Base-by-base conservation (phyloP, 2,329 filamentous ascomycete species). In the Claviceps paspali region DNA sequence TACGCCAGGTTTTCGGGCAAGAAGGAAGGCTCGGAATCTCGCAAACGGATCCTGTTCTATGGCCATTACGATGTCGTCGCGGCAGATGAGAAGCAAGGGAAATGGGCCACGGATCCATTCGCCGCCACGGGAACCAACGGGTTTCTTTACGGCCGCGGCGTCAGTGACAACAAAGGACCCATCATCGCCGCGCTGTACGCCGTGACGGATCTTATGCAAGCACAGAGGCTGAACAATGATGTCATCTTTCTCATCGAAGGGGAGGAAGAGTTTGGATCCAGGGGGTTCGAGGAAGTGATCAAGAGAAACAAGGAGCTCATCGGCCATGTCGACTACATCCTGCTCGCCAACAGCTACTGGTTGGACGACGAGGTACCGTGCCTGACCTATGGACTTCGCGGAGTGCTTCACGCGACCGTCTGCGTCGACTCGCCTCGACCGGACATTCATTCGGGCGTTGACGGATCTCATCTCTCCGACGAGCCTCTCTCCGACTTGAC, bases 301-400 rank as follows among this genome's bases (percentile, higher is more conserved):
- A 73, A 70, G 46, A 71, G 75, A 44, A 76, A 91, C 58, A 93
- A 93, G 56, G 68, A 79, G 11, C 68, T 84, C 18, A 94, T 98
- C 47, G 91, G 91, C 1, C 68, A 83, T 8, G 77, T 98, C 2
- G 88, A 98, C 58, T 96, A 91, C 66, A 91, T 98, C 38, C 64
- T 98, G 23, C 65, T 98, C 27, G 88, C 91, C 17, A 98, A 98
- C 64, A 95, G 87, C 59, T 98, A 98, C 64, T 98, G 91, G 91
- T 69, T 98, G 2, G 86, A 96, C 52, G 88, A 98, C 52, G 81
- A 92, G 46, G 86, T 92, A 2, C 91, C 91, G 0, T 98, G 91
- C 54, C 63, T 98, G 40, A 98, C 91, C 0, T 98, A 98, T 44
- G 91, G 91, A 1, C 69, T 96, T 6, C 76, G 91, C 34, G 91